Conservation (phyloP, 495 filamentous ascomycete species). For the Friedmanniomyces endolithicus region DNA sequence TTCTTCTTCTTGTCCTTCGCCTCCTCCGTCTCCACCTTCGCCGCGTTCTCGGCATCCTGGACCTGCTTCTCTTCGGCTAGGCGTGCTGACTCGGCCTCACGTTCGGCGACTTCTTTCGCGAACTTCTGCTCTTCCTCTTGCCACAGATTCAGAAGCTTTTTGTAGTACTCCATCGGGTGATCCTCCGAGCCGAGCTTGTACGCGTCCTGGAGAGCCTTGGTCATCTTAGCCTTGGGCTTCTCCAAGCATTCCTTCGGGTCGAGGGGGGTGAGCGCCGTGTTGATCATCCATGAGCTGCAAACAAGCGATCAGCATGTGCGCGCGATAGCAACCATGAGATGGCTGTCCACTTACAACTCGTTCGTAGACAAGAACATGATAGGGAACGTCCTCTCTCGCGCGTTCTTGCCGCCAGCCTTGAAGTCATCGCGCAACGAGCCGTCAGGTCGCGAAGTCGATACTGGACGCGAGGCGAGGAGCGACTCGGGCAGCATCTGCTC, state of each 20-base stretch:
- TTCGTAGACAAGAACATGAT: constrained; percentile 91
- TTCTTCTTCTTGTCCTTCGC: constrained; percentile 21
- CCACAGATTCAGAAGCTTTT: constrained; percentile 52
- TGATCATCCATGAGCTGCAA: constrained; percentile 69
- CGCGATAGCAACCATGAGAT: not conserved
- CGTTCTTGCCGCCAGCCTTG: constrained; percentile 69
- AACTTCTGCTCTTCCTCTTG: constrained; percentile 47
- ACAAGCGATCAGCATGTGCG: not conserved
- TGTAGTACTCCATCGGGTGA: constrained; percentile 62
- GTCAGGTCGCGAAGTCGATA: constrained; percentile 65
- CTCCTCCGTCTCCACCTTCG: constrained; percentile 21
- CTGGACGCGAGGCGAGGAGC: constrained; percentile 59
- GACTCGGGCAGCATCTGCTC: constrained; percentile 75
- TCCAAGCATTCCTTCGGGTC: constrained; percentile 55
- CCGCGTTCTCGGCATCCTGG: constrained; percentile 42
- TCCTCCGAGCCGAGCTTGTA: constrained; percentile 60
- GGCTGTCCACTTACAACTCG: constrained; percentile 65
- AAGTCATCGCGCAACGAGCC: constrained; percentile 76
- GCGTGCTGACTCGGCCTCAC: constrained; percentile 42
- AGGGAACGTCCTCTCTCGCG: constrained; percentile 69
- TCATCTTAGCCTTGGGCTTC: constrained; percentile 46
- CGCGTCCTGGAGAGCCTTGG: constrained; percentile 59
- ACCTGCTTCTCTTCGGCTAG: constrained; percentile 42
- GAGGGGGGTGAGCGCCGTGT: constrained; percentile 61
- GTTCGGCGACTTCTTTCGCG: constrained; percentile 46